Evolutionary conservation across 805 yeast species (phyloP).

Genomic region (Grigorovia yakushimaensis): DNA sequence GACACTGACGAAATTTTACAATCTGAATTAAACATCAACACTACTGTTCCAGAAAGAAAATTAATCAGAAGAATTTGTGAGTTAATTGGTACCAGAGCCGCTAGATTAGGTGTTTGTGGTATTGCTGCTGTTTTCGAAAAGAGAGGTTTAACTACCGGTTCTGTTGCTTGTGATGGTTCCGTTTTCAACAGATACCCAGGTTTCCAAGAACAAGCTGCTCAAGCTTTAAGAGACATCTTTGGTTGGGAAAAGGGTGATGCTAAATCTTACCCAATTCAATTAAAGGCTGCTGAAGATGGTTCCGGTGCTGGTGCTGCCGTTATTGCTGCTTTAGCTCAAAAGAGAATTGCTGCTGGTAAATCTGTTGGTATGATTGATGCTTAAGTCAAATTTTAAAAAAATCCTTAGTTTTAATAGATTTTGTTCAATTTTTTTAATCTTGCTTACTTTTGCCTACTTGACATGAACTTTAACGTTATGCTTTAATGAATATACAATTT

Average conservation of each 20-base stretch:
- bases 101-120: conserved; percentile 89
- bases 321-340: conserved; percentile 88
- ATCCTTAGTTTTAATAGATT: too few species aligned
- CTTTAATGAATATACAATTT: background rate
- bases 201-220: conserved; percentile 81
- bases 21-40: conserved; percentile 46
- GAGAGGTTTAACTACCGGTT: conserved; percentile 66
- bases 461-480: background rate
- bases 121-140: conserved; percentile 88
- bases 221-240: conserved; percentile 79
- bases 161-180: conserved; percentile 96
- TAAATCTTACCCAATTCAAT: conserved; percentile 61
- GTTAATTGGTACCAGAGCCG: conserved; percentile 83
- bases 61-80: conserved; percentile 76
- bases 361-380: conserved; percentile 46
- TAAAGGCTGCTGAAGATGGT: conserved; percentile 95
- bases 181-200: conserved; percentile 91
- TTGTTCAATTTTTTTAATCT: too few species aligned
- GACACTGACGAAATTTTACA: conserved; percentile 64
- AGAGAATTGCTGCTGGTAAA: conserved; percentile 61
- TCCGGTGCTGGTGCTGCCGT: conserved; percentile 98
- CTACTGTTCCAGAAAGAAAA: conserved; percentile 71
- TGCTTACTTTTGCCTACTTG: background rate
- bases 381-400: background rate
- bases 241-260: conserved; percentile 50